Evolutionary conservation across 768 basidiomycete genomes (phyloP).

Genomic region (Podaxis sp.): DNA sequence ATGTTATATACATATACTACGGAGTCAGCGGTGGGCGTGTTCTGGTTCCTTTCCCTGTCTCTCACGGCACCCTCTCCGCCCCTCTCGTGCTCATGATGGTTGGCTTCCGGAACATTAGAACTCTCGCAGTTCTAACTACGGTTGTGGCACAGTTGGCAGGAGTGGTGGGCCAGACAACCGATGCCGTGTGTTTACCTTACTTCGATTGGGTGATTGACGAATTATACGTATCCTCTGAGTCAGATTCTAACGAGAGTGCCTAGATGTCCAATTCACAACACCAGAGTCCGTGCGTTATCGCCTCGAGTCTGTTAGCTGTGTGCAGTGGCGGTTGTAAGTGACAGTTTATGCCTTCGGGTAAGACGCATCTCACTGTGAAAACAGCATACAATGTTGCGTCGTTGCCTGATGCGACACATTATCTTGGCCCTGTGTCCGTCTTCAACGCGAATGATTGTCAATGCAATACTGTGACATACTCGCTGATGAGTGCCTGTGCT

Average conservation of each 20-base stretch:
- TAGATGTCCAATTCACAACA: constrained; percentile 45
- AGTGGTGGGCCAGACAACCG: constrained; percentile 33
- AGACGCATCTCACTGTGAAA: background rate
- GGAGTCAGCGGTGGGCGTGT: background rate
- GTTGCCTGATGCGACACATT: constrained; percentile 31
- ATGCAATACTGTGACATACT: constrained; percentile 59
- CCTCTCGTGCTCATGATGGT: background rate
- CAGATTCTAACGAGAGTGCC: background rate
- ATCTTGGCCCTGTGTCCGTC: constrained; percentile 39
- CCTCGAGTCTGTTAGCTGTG: constrained; percentile 41
- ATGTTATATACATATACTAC: background rate
- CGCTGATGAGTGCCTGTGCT: constrained; percentile 56
- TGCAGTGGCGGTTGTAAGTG: constrained; percentile 43
- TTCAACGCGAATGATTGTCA: constrained; percentile 41
- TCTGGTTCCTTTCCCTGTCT: background rate
- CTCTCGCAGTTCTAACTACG: background rate
- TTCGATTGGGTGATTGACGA: constrained; percentile 38
- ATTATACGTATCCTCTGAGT: background rate
- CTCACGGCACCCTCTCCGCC: background rate
- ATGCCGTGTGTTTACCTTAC: constrained; percentile 40
- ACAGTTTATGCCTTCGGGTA: background rate
- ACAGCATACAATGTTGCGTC: constrained; percentile 34
- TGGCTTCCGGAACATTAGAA: background rate
- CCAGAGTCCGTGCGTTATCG: constrained; percentile 47
- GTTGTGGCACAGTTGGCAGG: background rate